Evolutionary conservation across 768 basidiomycete species (phyloP), one percentile per base, ranked within the genome.

Genomic region (Postia placenta): DNA sequence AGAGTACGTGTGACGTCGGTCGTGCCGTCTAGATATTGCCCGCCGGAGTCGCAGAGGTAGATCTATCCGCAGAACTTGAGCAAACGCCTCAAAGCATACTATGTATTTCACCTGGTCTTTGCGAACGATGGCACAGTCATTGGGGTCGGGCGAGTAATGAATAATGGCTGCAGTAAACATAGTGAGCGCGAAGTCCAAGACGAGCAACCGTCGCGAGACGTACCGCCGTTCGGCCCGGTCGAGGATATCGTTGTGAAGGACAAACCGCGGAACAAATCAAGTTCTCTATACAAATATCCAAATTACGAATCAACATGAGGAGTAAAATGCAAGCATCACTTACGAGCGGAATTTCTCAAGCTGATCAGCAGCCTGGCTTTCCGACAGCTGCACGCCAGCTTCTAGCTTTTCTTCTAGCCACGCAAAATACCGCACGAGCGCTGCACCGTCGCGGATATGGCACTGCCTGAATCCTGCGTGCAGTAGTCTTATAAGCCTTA

Each of bases 211-310:
- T 23, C 6, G 28, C 35, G 36, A 5, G 14, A 49, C 77, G 25
- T 61, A 91, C 91, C 91, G 52, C 82, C 92, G 61, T 98, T 98
- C 0, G 93, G 82, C 0, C 95, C 95, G 4, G 89, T 83, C 0
- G 90, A 86, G 0, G 93, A 96, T 47, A 99, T 98, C 0, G 96
- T 96, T 0, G 78, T 67, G 64, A 99, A 99, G 2, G 92, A 94
- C 12, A 94, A 68, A 0, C 95, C 95, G 55, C 78, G 82, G 76
- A 91, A 99, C 42, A 83, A 60, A 24, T 80, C 78, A 20, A 88
- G 74, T 61, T 92, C 81, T 7, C 92, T 93, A n/a, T 11, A 45
- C n/a, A n/a, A n/a, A n/a, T n/a, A n/a, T n/a, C n/a, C n/a, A n/a
- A n/a, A n/a, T n/a, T n/a, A n/a, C n/a, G n/a, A n/a, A n/a, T 5